A percentile compares a stretch with the other conserved stretches of the same genome.
These are phyloP conservation scores for Arthroderma sp. DNA, from an alignment of 2,329 filamentous ascomycete species.

Conservation along the genomic window DNA sequence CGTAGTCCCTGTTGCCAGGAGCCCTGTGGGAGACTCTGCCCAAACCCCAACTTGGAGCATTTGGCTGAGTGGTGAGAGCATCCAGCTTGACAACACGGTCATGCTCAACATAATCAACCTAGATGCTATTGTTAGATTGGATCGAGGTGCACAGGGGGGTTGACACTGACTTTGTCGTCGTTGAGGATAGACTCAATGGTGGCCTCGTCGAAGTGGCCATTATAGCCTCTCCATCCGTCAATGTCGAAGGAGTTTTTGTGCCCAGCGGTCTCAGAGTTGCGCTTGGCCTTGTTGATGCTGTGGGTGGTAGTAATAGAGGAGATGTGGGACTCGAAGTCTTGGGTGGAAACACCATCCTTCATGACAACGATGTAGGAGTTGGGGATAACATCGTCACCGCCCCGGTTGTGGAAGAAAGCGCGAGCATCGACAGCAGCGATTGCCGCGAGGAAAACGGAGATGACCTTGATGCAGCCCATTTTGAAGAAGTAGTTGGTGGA, in stretches of 20 bases:
- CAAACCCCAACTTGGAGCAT: slow-evolving; percentile 26
- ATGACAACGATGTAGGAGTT: slow-evolving; percentile 15
- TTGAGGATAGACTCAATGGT: slow-evolving; percentile 11
- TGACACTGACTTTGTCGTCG: slow-evolving; percentile 7
- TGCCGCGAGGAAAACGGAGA: slow-evolving; percentile 11
- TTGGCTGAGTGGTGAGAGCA: slow-evolving; percentile 15
- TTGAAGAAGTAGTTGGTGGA: slow-evolving; percentile 1
- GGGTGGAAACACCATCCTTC: slow-evolving; percentile 12
- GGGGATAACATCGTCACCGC: slow-evolving; percentile 9
- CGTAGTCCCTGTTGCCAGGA: slow-evolving; percentile 20
- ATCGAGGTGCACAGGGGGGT: background rate
- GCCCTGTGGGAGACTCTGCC: slow-evolving; percentile 24
- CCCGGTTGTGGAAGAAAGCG: slow-evolving; percentile 8
- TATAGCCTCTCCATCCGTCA: slow-evolving; percentile 10
- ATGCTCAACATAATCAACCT: slow-evolving; percentile 15
- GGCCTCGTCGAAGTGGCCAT: slow-evolving; percentile 11
- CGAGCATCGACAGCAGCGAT: slow-evolving; percentile 10
- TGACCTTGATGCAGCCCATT: slow-evolving; percentile 12
- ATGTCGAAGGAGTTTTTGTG: slow-evolving; percentile 11
- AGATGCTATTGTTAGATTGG: background rate
- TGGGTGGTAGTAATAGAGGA: slow-evolving; percentile 10
- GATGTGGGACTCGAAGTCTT: slow-evolving; percentile 11
- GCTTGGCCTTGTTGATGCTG: slow-evolving; percentile 2
- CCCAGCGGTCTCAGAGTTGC: slow-evolving; percentile 1
- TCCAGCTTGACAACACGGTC: slow-evolving; percentile 10